Base-by-base conservation (phyloP, 2,329 filamentous ascomycete genomes). In the Coleophoma cylindrospora region DNA sequence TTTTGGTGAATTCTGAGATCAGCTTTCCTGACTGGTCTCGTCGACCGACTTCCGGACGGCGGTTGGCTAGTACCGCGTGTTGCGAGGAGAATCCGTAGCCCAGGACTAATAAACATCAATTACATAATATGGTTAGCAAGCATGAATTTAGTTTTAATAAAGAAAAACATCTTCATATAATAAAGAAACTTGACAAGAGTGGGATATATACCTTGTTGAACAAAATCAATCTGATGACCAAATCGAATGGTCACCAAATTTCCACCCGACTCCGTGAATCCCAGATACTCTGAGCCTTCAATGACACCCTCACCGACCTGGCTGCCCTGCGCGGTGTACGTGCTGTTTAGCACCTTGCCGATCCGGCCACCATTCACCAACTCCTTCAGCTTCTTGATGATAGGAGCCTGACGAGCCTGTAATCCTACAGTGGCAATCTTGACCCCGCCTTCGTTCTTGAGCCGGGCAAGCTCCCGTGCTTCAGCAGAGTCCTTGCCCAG, bases 261-360 rank as follows among this genome's bases (percentile, higher is more conserved):
- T 1, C 60, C 64, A 2, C 76, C 76, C 1, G 80, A 58, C 7
- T 70, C 66, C 11, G 70, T 66, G 7, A 76, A 64, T 0, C 71
- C 60, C 33, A 77, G 74, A 51, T 81, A 85, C 33, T 66, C 60
- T 27, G 77, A 57, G 0, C 60, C 63, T n/a, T 62, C 55, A 6
- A 22, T 38, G 4, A 11, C 36, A 14, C 15, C 40, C 8, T 19
- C 44, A 8, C 57, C 55, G 9, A 43, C 36, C 17, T 51, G 44
- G 4, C 38, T 47, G 11, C 37, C 55, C 5, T 48, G 37, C 3
- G 48, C 51, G 17, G 38, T 45, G 51, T 52, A 59, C 8, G 49
- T 57, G 41, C 50, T 55, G 50, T 76, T 80, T 22, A 82, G 57
- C 0, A 84, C 66, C 38, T 71, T 74, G 0, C 81, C 80, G 32